A percentile compares a stretch with the other conserved stretches of the same genome.
phyloP scores from a whole-genome alignment of 164 flowering plant genomes.

The grape (Vitis vinifera) region DNA sequence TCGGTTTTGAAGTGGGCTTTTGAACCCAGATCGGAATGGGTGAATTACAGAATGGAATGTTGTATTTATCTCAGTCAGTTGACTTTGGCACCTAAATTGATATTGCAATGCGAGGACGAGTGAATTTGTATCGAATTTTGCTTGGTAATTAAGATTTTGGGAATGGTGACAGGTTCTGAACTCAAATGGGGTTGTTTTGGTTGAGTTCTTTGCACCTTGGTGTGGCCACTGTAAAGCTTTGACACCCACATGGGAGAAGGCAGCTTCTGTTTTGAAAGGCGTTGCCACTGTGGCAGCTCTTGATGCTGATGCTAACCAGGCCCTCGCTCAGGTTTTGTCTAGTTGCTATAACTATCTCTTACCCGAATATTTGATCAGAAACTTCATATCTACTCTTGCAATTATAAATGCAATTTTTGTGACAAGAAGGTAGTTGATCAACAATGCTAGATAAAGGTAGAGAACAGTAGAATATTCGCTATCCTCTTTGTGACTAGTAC shows the following conservation, averaged over 20 bases:
- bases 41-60: no score
- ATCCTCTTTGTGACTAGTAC: no score
- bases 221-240: slow-evolving; percentile 94
- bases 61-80: no score
- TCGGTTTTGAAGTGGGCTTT: no score
- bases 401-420: not conserved
- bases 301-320: slow-evolving; percentile 91
- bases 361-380: not conserved
- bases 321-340: slow-evolving; percentile 84
- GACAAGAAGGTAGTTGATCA: no score
- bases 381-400: no score
- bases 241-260: slow-evolving; percentile 95
- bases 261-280: slow-evolving; percentile 87
- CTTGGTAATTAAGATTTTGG: not conserved
- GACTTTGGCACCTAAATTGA: no score
- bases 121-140: no score
- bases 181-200: slow-evolving; percentile 80
- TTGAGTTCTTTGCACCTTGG: slow-evolving; percentile 98
- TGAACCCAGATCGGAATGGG: no score
- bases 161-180: slow-evolving; percentile 65
- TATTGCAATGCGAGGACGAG: no score
- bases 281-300: slow-evolving; percentile 94
- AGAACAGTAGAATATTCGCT: no score
- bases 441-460: no score
- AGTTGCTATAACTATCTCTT: not conserved